Base-by-base conservation (phyloP, 352 stramenopile species). In the Saprolegnia parasitica region DNA sequence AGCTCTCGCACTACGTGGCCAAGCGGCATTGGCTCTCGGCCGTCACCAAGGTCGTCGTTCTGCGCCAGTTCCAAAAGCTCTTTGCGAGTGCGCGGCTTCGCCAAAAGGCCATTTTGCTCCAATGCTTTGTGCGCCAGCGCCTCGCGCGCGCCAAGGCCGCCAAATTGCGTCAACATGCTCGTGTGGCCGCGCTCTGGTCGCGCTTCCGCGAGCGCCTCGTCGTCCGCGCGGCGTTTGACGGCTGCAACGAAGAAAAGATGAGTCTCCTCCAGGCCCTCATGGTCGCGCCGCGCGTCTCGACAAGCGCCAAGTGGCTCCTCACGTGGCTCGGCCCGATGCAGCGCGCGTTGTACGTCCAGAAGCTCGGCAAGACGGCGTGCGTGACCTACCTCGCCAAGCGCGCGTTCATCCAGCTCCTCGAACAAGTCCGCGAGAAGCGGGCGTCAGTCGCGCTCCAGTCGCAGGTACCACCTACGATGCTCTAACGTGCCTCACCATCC, bases 281-380 rank as follows among this genome's bases (percentile, higher is more conserved):
- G 24, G 75, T 75, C 35, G 82, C 82, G 56, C 85, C 78, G 56
- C 88, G 85, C 49, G 56, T 95, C 13, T 79, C 84, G 2, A 64
- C 71, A 1, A 70, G 76, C 20, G 84, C 92, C 61, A 84, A 83
- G 0, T 95, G 86, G 86, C 57, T 95, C 24, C 77, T 95, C n/a
- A 91, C 88, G 72, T 95, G 86, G 86, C 76, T 95, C 10, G 86
- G 84, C 3, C 86, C 86, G 42, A 63, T 95, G 24, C 81, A 91
- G 67, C 81, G 82, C 16, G 81, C 91, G 1, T 88, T 95, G 71
- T 95, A 93, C 73, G 56, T 95, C 57, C 86, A 95, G 56, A 93
- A 92, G 70, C 81, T 87, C 20, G 93, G 86, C 81, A 88, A 88
- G 67, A 91, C 89, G 74, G 80, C 89, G 13, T 83, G 77, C 24